Conservation (phyloP, 2,329 filamentous ascomycete species). For the Nemania abortiva region DNA sequence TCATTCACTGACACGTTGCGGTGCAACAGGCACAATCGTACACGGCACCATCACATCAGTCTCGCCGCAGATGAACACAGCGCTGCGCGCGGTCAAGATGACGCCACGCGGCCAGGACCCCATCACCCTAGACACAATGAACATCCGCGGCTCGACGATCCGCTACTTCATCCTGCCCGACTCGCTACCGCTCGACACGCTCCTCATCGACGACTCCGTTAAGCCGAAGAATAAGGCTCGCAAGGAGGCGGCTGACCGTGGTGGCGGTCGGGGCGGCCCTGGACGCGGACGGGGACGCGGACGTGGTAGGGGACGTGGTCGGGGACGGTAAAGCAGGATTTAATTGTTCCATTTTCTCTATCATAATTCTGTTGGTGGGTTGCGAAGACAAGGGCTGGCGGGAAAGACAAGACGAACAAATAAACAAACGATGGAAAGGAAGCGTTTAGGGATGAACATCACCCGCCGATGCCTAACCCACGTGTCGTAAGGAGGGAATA, state of each 20-base stretch:
- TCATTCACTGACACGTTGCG: constrained; percentile 25
- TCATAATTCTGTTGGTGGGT: constrained; percentile 6
- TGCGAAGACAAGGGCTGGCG: constrained; percentile 1
- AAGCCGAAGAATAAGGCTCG: constrained; percentile 99
- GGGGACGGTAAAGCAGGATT: constrained; percentile 43
- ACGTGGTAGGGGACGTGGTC: constrained; percentile 65
- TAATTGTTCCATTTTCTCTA: neutral
- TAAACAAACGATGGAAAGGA: constrained; percentile 3
- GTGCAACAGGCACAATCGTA: constrained; percentile 87
- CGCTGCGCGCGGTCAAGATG: constrained; percentile 96
- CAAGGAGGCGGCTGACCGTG: constrained; percentile 80
- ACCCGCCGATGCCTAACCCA: neutral
- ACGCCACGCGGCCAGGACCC: constrained; percentile 89
- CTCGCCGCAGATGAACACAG: constrained; percentile 98
- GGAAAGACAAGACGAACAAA: neutral
- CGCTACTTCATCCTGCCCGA: constrained; percentile 97
- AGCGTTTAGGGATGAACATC: neutral
- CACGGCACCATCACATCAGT: constrained; percentile 97
- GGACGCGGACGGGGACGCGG: constrained; percentile 66
- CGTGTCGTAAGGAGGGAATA: constrained; percentile 9
- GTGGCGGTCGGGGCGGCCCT: constrained; percentile 64
- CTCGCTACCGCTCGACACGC: constrained; percentile 91
- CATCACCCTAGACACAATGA: constrained; percentile 92
- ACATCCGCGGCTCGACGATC: constrained; percentile 94
- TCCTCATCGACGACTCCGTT: constrained; percentile 94